A percentile compares a stretch with the other conserved stretches of the same genome.
phyloP scores from a whole-genome alignment of 305 asterid species.

The Euphrasia arctica region DNA sequence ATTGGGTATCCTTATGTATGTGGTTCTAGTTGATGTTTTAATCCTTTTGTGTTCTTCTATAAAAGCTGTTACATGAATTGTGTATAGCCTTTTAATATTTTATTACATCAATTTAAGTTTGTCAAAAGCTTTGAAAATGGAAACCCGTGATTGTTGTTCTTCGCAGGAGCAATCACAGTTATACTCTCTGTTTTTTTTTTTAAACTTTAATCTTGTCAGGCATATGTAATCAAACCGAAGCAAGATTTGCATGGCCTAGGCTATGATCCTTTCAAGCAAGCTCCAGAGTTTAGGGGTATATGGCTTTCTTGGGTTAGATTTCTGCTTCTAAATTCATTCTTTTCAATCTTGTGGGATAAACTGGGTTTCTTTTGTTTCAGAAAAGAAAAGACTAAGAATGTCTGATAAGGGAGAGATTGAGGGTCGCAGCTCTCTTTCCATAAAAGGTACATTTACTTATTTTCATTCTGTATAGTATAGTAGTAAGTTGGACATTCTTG shows the following conservation, averaged over 20 bases:
- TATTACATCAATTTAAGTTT: background rate
- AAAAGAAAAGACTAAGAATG: conserved; percentile 65
- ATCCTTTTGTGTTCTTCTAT: background rate
- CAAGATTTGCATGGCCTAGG: conserved; percentile 87
- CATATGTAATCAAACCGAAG: conserved; percentile 74
- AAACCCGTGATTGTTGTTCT: background rate
- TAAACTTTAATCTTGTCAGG: conserved; percentile 38
- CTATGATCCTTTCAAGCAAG: conserved; percentile 93
- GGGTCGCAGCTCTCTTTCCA: conserved; percentile 43
- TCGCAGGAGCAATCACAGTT: conserved; percentile 2
- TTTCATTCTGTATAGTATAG: conserved; percentile 17
- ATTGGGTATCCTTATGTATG: background rate
- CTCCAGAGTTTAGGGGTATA: conserved; percentile 97
- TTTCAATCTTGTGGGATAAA: conserved; percentile 6
- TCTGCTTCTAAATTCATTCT: conserved; percentile 17
- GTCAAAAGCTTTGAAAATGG: background rate
- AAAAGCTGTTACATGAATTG: background rate
- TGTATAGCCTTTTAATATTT: background rate
- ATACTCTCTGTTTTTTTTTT: background rate
- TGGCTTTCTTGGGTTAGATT: conserved; percentile 22
- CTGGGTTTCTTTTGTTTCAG: conserved; percentile 38
- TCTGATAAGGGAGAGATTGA: conserved; percentile 48
- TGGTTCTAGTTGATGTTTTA: background rate
- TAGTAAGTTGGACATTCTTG: conserved; percentile 3
- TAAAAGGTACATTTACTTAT: conserved; percentile 41